Conservation (phyloP, 345 rosid species). For the Camelina hispida region DNA sequence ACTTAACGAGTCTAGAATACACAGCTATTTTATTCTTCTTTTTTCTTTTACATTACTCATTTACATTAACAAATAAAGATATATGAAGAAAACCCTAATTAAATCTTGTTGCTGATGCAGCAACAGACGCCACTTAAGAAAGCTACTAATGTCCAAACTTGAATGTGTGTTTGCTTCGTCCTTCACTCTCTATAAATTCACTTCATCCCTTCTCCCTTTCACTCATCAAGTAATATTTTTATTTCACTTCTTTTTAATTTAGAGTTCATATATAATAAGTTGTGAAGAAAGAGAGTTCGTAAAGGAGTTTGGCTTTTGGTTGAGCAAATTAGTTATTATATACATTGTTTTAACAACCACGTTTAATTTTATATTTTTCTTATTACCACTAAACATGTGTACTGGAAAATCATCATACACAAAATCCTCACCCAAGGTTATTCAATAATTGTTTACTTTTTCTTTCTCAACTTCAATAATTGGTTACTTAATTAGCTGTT, state of each 20-base stretch:
- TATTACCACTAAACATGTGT: slow-evolving; percentile 36
- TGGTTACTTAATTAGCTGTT: slow-evolving; percentile 22
- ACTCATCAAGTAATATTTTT: slow-evolving; percentile 32
- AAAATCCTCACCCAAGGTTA: slow-evolving; percentile 70
- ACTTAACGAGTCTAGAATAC: background rate
- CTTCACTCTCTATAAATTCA: slow-evolving; percentile 53
- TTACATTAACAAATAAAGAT: background rate
- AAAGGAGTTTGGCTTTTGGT: slow-evolving; percentile 23
- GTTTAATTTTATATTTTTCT: slow-evolving; percentile 2
- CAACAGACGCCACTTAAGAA: slow-evolving; percentile 62
- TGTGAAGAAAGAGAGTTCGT: slow-evolving; percentile 17
- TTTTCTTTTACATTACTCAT: background rate
- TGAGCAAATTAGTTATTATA: slow-evolving; percentile 11
- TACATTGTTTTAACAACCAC: background rate
- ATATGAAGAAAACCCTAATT: slow-evolving; percentile 30
- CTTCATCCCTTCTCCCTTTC: slow-evolving; percentile 26
- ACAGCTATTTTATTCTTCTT: background rate
- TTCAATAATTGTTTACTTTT: slow-evolving; percentile 19
- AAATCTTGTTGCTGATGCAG: slow-evolving; percentile 60
- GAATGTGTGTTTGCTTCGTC: slow-evolving; percentile 29
- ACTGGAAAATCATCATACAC: slow-evolving; percentile 71
- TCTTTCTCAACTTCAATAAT: slow-evolving; percentile 19
- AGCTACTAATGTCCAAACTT: slow-evolving; percentile 81
- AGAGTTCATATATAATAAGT: slow-evolving; percentile 19
- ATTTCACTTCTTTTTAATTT: slow-evolving; percentile 34